Conservation (phyloP, 192 early-diverging fungal species). For the Coemansia sp. region DNA sequence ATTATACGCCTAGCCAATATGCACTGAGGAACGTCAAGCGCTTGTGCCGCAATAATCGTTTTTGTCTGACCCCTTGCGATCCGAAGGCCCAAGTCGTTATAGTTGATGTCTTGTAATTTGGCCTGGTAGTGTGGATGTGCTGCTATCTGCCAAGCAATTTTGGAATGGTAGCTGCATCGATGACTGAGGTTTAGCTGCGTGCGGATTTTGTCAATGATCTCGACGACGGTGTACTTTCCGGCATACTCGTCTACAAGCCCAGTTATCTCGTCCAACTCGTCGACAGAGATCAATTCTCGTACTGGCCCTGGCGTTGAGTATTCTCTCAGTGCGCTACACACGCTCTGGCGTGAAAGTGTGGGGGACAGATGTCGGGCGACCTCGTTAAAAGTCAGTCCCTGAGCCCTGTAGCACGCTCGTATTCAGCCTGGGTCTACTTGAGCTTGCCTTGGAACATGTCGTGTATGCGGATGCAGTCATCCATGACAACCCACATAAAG, state of each 20-base stretch:
- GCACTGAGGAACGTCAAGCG: neutral
- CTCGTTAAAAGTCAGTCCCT: slow-evolving; percentile 9
- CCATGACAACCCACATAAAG: slow-evolving; percentile 20
- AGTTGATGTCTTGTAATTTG: neutral
- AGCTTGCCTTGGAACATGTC: slow-evolving; percentile 5
- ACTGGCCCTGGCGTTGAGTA: neutral
- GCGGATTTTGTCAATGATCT: neutral
- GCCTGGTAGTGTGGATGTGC: neutral
- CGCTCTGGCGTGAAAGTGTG: neutral
- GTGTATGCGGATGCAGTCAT: slow-evolving; percentile 17
- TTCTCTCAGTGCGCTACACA: neutral
- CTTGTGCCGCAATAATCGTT: neutral
- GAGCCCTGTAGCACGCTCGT: neutral
- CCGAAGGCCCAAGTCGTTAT: neutral
- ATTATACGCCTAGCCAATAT: neutral
- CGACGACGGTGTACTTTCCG: neutral
- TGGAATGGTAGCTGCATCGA: neutral
- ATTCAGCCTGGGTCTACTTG: slow-evolving; percentile 1
- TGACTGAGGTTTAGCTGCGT: neutral
- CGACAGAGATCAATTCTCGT: neutral
- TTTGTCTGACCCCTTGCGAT: neutral
- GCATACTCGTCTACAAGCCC: neutral
- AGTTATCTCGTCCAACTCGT: neutral
- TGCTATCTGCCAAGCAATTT: neutral
- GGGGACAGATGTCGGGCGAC: slow-evolving; percentile 16